phyloP scores from a whole-genome alignment of 2,329 filamentous ascomycete genomes.

The Diaporthe vaccinii region DNA sequence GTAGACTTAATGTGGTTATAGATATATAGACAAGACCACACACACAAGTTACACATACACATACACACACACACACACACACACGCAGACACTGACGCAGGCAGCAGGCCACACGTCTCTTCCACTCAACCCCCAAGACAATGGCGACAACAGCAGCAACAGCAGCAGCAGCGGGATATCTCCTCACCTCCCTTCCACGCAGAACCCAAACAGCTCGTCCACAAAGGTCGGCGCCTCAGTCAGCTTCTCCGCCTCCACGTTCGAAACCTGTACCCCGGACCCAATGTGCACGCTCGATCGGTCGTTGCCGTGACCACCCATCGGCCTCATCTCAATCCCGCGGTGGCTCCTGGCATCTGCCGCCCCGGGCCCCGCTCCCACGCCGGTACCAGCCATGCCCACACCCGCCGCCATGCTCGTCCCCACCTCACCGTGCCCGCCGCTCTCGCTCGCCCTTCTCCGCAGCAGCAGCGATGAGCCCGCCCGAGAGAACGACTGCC shows the following conservation, averaged over 20 bases:
- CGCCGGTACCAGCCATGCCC: not conserved
- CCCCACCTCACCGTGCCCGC: not conserved
- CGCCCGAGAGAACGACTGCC: conserved; percentile 17
- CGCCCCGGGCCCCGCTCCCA: not conserved
- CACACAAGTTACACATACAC: not conserved
- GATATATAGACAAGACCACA: not conserved
- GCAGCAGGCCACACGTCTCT: not conserved
- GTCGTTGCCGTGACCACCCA: conserved; percentile 41
- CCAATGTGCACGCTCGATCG: conserved; percentile 44
- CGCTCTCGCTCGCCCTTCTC: conserved; percentile 37
- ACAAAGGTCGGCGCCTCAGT: conserved; percentile 57
- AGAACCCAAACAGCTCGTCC: conserved; percentile 57
- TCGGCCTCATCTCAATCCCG: conserved; percentile 46
- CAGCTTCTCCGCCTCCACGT: conserved; percentile 52
- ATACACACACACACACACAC: not conserved
- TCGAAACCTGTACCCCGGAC: conserved; percentile 47
- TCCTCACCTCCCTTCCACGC: conserved; percentile 39
- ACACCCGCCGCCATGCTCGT: not conserved
- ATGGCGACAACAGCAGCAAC: not conserved
- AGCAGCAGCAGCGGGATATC: not conserved
- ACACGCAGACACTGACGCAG: not conserved
- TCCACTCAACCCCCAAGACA: not conserved
- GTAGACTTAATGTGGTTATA: not conserved
- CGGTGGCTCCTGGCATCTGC: conserved; percentile 23
- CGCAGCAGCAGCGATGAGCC: conserved; percentile 29